Evolutionary conservation across 169 alveolate species (phyloP).

Genomic region (Plasmodium blacklocki): DNA sequence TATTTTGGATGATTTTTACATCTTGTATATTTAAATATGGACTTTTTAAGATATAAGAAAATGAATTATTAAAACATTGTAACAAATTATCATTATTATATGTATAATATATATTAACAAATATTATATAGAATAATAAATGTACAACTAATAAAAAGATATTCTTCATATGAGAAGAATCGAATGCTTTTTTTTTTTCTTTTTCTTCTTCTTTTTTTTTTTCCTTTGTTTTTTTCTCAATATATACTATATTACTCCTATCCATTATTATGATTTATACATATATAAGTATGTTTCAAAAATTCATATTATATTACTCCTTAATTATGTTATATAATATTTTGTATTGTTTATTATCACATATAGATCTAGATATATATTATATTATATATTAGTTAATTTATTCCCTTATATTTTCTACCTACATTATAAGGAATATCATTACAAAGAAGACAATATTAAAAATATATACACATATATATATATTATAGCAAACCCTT

Average conservation of each 20-base stretch:
- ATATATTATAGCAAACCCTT: too few relatives aligned
- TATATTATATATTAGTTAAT: too few relatives aligned
- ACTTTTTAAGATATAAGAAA: constrained; percentile 14
- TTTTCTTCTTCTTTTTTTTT: constrained; percentile 11
- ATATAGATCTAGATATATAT: too few relatives aligned
- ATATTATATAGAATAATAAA: constrained; percentile 33
- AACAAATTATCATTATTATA: constrained; percentile 17
- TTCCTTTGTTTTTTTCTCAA: constrained; percentile 25
- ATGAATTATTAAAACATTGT: constrained; percentile 11
- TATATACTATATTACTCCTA: constrained; percentile 6
- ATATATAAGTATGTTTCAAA: not conserved
- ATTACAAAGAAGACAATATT: too few relatives aligned
- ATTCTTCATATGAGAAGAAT: constrained; percentile 19
- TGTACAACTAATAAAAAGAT: constrained; percentile 18
- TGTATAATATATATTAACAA: constrained; percentile 27
- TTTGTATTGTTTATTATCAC: too few relatives aligned
- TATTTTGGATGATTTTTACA: constrained; percentile 9
- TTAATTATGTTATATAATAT: too few relatives aligned
- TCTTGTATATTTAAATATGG: constrained; percentile 5
- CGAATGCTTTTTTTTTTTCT: not conserved
- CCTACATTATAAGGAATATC: too few relatives aligned
- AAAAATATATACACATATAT: too few relatives aligned
- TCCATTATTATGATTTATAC: constrained; percentile 10
- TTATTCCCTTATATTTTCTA: too few relatives aligned
- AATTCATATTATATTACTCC: too few relatives aligned